A percentile compares a stretch with the other conserved stretches of the same genome.
phyloP scores from a whole-genome alignment of 2,329 filamentous ascomycete genomes.

The Sclerotinia sclerotiorum region DNA sequence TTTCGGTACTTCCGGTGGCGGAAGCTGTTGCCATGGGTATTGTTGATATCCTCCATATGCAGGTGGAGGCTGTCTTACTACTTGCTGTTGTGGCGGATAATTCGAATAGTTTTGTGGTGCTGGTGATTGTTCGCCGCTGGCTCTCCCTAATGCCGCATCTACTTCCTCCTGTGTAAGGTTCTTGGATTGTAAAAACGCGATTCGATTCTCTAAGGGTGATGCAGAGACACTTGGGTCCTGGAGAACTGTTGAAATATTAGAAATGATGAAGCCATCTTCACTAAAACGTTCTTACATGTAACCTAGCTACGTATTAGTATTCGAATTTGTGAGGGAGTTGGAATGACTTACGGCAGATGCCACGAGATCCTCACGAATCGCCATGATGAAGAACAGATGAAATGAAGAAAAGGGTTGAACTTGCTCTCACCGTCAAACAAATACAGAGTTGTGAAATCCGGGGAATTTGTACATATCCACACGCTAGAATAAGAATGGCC shows the following conservation, averaged over 20 bases:
- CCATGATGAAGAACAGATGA: constrained; percentile 50
- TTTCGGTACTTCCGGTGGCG: constrained; percentile 62
- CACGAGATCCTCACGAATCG: constrained; percentile 92
- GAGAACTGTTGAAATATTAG: constrained; percentile 61
- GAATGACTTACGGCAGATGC: constrained; percentile 68
- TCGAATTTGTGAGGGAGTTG: constrained; percentile 24
- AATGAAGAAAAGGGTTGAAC: background rate
- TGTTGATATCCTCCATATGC: constrained; percentile 51
- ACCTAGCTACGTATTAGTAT: constrained; percentile 37
- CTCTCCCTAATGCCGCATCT: constrained; percentile 75
- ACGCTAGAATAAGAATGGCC: constrained; percentile 26
- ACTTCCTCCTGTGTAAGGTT: constrained; percentile 97
- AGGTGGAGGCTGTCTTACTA: constrained; percentile 42
- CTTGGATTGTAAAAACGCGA: constrained; percentile 93
- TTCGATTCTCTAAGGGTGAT: constrained; percentile 87
- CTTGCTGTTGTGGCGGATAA: constrained; percentile 47
- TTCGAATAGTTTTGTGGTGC: constrained; percentile 43
- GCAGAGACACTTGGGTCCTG: constrained; percentile 89
- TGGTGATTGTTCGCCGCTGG: constrained; percentile 56
- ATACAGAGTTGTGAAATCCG: constrained; percentile 9
- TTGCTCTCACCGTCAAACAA: constrained; percentile 13
- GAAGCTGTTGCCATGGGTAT: constrained; percentile 57
- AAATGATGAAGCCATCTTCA: constrained; percentile 17
- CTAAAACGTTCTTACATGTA: constrained; percentile 38
- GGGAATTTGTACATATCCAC: constrained; percentile 14